Percentiles rank a stretch among this genome's conserved stretches.
Conservation (phyloP, 306 rosid genomes). For the Prunus padus region DNA sequence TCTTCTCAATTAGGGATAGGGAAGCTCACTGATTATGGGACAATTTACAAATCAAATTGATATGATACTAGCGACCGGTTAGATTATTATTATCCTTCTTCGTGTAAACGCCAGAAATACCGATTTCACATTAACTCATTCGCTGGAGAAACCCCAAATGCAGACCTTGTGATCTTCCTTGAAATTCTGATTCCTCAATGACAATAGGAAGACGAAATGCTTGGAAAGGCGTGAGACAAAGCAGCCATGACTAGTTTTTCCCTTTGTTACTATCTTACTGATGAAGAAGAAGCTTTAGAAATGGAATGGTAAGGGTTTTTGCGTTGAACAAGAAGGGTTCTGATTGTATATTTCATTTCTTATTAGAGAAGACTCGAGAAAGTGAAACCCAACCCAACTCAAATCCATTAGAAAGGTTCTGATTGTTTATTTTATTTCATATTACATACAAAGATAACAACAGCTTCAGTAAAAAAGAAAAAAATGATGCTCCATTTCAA, state of each 20-base stretch:
- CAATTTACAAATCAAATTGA: too few species aligned
- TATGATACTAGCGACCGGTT: slow-evolving; percentile 20
- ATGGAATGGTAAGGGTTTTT: neutral
- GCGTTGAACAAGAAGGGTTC: neutral
- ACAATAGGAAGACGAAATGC: slow-evolving; percentile 38
- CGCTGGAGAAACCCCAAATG: slow-evolving; percentile 29
- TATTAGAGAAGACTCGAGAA: too few species aligned
- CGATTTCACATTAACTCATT: neutral
- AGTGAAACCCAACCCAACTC: too few species aligned
- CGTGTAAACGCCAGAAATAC: too few species aligned
- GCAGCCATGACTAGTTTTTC: slow-evolving; percentile 56
- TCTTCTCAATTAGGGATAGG: too few species aligned
- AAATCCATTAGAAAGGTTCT: too few species aligned
- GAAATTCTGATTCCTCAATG: slow-evolving; percentile 29
- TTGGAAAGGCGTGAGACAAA: slow-evolving; percentile 42
- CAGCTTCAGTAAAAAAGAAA: too few species aligned
- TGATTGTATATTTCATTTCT: too few species aligned
- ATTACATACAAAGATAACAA: too few species aligned
- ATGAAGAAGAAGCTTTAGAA: neutral
- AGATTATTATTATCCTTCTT: slow-evolving; percentile 5
- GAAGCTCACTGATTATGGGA: too few species aligned
- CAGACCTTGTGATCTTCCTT: slow-evolving; percentile 27
- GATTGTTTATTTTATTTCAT: too few species aligned
- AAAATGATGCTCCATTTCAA: too few species aligned
- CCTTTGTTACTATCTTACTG: neutral